Percentiles rank a stretch among this genome's conserved stretches.
Evolutionary conservation across 2,329 filamentous ascomycete species (phyloP).

Genomic region (Pestalotiopsis sp.): DNA sequence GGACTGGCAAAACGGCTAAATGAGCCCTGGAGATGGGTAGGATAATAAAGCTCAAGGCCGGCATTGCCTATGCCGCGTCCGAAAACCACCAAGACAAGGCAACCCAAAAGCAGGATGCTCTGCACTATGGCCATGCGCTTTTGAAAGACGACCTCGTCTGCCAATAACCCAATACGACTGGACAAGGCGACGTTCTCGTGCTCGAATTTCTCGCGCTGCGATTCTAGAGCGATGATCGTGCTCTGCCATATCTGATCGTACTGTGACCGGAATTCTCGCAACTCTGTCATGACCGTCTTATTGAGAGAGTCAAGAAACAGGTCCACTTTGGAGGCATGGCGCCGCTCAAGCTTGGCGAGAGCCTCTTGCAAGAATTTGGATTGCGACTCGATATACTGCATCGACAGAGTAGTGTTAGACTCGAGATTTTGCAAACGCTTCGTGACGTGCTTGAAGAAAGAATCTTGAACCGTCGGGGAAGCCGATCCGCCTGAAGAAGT

Average conservation of each 20-base stretch:
- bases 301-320: conserved; percentile 85
- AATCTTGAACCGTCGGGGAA: conserved; percentile 88
- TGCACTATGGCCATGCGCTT: conserved; percentile 95
- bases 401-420: conserved; percentile 85
- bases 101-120: conserved; percentile 81
- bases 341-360: conserved; percentile 82
- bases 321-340: conserved; percentile 80
- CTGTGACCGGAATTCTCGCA: conserved; percentile 75
- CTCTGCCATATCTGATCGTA: conserved; percentile 98
- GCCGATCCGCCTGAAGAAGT: conserved; percentile 46
- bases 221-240: conserved; percentile 87
- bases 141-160: conserved; percentile 85
- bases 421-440: conserved; percentile 91
- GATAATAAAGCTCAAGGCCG: conserved; percentile 29
- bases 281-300: conserved; percentile 77
- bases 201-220: conserved; percentile 81
- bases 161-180: conserved; percentile 78
- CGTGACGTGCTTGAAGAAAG: conserved; percentile 94
- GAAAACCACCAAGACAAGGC: conserved; percentile 86
- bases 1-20: conserved; percentile 25
- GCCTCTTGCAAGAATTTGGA: conserved; percentile 87
- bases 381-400: conserved; percentile 97
- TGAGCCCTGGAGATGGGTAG: conserved; percentile 25
- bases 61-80: conserved; percentile 48
- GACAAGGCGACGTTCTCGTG: conserved; percentile 82